Base-by-base conservation (phyloP, 2,329 filamentous ascomycete species). In the Penicillium sp. region DNA sequence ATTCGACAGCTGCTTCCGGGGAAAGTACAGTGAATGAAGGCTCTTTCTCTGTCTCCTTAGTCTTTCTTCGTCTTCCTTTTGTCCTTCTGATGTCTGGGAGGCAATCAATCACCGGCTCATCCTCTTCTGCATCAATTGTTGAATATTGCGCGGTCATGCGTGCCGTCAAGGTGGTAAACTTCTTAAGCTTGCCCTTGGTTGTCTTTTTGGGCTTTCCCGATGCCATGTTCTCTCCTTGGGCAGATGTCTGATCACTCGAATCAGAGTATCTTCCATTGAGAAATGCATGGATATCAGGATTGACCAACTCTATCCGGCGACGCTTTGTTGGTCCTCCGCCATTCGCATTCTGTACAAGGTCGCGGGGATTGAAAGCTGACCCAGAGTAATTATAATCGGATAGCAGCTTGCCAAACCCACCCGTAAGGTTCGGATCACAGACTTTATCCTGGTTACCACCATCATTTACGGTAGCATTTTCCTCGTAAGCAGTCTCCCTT, bases 101-200 rank as follows among this genome's bases (percentile, higher is more conserved):
- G 6, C 50, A 45, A 28, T 62, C 56, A 1, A 55, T 56, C 14
- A 51, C 44, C 19, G 38, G 31, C 17, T 56, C 59, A 31, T 60
- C 53, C 11, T 52, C 30, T 30, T 68, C 61, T 42, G 62, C 30
- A 49, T 78, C 70, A 4, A 71, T 68, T 3, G 75, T 68, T 25
- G 75, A 70, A 67, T 92, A 94, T 5, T 85, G 84, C 12, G 89
- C 87, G 1, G 87, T 93, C 11, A 90, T 89, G 47, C 89, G 75
- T 38, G 85, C 89, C 0, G 91, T 96, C 54, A 96, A 87, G 0
- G 90, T 95, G 38, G 84, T 85, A 0, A 86, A 75, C 70, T 88
- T 92, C 73, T 89, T 91, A 71, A 84, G 86, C 4, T 80, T 75
- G 5, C 78, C 76, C 61, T 84, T 88, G 22, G 60, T 37, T 37